A percentile compares a stretch with the other conserved stretches of the same genome.
phyloP scores from a whole-genome alignment of 306 rosid species.

The Spatholobus suberectus region DNA sequence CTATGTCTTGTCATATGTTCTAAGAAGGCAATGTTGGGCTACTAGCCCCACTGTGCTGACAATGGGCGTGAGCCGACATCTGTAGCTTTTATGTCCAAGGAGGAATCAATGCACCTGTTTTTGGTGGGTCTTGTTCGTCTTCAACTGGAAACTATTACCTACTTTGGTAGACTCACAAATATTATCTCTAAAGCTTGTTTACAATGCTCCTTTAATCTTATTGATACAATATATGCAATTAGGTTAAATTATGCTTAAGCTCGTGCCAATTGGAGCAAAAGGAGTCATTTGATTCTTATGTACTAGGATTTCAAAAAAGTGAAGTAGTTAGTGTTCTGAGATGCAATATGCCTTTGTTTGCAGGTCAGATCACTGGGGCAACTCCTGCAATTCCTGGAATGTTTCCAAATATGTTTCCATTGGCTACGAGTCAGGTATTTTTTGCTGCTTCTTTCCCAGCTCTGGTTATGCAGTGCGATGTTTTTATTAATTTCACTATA shows the following conservation, averaged over 20 bases:
- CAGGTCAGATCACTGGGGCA: conserved; percentile 92
- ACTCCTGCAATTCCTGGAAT: conserved; percentile 87
- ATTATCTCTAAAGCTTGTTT: conserved; percentile 72
- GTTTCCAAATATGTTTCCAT: conserved; percentile 89
- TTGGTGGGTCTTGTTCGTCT: conserved; percentile 99
- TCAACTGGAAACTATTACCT: conserved; percentile 88
- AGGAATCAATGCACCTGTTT: conserved; percentile 95
- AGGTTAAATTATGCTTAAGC: conserved; percentile 49
- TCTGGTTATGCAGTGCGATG: background rate
- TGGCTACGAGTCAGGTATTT: conserved; percentile 85
- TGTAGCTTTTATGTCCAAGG: conserved; percentile 99
- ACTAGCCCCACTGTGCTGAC: conserved; percentile 99
- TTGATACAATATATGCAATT: conserved; percentile 44
- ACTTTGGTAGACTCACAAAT: conserved; percentile 93
- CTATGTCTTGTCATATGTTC: conserved; percentile 92
- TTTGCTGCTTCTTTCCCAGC: conserved; percentile 2
- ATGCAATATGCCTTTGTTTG: conserved; percentile 41
- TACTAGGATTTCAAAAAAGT: conserved; percentile 32
- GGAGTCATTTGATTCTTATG: conserved; percentile 46
- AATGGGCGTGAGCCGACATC: conserved; percentile 99
- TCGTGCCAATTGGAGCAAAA: conserved; percentile 45
- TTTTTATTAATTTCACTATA: conserved; percentile 19
- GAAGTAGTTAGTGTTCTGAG: conserved; percentile 37
- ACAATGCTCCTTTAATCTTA: conserved; percentile 52
- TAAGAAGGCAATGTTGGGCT: conserved; percentile 99